Conservation (phyloP, 2,329 filamentous ascomycete genomes). For the Dothiorella sarmentorum region DNA sequence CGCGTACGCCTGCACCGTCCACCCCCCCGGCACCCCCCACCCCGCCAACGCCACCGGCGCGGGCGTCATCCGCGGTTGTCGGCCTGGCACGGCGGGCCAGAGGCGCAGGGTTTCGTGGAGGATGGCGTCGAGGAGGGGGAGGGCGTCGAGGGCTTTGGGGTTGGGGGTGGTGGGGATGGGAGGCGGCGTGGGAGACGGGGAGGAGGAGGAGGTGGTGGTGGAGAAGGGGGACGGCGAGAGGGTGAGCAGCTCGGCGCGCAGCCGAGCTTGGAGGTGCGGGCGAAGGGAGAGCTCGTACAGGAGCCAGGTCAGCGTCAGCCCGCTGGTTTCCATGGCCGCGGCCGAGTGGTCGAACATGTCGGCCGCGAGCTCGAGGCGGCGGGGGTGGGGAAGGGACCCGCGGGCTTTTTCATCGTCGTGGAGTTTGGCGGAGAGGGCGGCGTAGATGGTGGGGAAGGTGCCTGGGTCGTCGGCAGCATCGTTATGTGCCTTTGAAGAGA, state of each 20-base stretch:
- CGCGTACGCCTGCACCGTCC: constrained; percentile 48
- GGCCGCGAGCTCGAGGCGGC: constrained; percentile 54
- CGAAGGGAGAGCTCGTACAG: constrained; percentile 52
- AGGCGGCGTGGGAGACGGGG: constrained; percentile 17
- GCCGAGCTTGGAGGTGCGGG: constrained; percentile 29
- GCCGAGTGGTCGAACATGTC: constrained; percentile 74
- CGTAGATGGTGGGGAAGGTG: constrained; percentile 45
- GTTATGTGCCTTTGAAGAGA: background rate
- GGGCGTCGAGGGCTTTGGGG: constrained; percentile 41
- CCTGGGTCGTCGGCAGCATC: background rate
- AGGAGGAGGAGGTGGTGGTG: no score
- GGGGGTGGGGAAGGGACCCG: background rate
- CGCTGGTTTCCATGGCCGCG: constrained; percentile 76
- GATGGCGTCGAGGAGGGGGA: constrained; percentile 57
- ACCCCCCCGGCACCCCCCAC: no score
- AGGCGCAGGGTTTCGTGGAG: constrained; percentile 60
- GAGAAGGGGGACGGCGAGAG: constrained; percentile 27
- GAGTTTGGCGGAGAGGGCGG: constrained; percentile 51
- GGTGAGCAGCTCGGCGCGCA: constrained; percentile 42
- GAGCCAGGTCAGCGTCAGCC: constrained; percentile 63
- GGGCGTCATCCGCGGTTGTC: constrained; percentile 56
- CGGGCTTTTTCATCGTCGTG: background rate
- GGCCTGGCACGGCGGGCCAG: constrained; percentile 60
- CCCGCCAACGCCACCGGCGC: no score
- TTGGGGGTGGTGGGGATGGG: constrained; percentile 29